Evolutionary conservation across 179 eudicot species (phyloP).

Genomic region (Drosera spatulata): DNA sequence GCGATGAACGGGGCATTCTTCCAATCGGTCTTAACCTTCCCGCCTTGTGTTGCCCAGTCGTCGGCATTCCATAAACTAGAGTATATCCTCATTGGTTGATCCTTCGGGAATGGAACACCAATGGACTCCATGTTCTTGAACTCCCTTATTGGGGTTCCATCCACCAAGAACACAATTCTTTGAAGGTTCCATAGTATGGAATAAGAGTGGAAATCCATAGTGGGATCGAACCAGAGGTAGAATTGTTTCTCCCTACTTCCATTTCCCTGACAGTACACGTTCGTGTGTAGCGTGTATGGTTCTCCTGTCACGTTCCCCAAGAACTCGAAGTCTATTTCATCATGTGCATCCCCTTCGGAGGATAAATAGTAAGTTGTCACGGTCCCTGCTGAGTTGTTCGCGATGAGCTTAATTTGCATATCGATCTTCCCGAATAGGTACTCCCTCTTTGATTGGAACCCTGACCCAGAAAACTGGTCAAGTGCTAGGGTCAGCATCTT

Average conservation of each 20-base stretch:
- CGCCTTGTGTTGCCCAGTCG: constrained; percentile 44
- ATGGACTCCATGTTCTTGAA: constrained; percentile 19
- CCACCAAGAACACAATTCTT: constrained; percentile 29
- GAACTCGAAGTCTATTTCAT: too few relatives aligned
- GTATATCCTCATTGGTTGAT: constrained; percentile 31
- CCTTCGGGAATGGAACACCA: constrained; percentile 26
- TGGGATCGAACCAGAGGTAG: constrained; percentile 31
- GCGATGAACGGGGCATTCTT: constrained; percentile 26
- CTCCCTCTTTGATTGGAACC: constrained; percentile 6
- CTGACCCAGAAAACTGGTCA: constrained; percentile 25
- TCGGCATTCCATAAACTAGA: constrained; percentile 36
- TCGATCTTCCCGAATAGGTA: constrained; percentile 37
- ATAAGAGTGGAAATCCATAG: constrained; percentile 25
- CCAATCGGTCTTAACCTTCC: constrained; percentile 26
- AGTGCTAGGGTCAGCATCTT: constrained; percentile 24
- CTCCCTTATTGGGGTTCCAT: constrained; percentile 23
- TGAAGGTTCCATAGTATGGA: constrained; percentile 30
- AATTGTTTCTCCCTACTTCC: constrained; percentile 4
- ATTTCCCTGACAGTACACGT: constrained; percentile 14
- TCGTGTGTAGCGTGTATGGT: too few relatives aligned
- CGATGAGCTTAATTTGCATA: constrained; percentile 39
- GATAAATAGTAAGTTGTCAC: constrained; percentile 20
- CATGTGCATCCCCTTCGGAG: too few relatives aligned
- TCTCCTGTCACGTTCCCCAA: too few relatives aligned
- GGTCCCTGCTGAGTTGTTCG: constrained; percentile 7